A percentile compares a stretch with the other conserved stretches of the same genome.
phyloP scores from a whole-genome alignment of 1,139 yeast species.

The Diutina sp. region DNA sequence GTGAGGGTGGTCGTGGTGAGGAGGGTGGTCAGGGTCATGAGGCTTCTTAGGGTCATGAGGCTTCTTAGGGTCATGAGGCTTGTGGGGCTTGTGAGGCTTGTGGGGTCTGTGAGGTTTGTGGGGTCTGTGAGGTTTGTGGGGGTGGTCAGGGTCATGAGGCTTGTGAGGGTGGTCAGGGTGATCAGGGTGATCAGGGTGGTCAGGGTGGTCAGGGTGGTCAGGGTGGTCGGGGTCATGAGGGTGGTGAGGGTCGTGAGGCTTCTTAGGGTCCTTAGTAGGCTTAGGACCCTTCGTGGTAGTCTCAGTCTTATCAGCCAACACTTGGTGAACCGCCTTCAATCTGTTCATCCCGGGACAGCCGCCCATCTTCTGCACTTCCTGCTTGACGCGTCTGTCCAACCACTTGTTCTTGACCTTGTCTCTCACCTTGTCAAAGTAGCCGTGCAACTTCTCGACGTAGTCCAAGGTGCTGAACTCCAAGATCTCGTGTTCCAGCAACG shows the following conservation, averaged over 20 bases:
- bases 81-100: too few species aligned
- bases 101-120: not conserved
- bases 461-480: conserved; percentile 23
- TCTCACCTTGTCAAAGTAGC: conserved; percentile 17
- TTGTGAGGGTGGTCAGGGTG: not conserved
- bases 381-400: not conserved
- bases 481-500: conserved; percentile 41
- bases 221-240: not conserved
- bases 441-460: conserved; percentile 21
- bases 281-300: not conserved
- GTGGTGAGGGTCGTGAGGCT: not conserved
- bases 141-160: not conserved
- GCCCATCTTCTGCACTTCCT: not conserved
- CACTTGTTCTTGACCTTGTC: not conserved
- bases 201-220: not conserved
- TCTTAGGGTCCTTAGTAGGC: not conserved
- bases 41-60: not conserved
- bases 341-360: not conserved
- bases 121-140: not conserved
- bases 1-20: not conserved
- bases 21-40: not conserved
- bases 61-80: not conserved
- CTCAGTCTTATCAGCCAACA: not conserved
- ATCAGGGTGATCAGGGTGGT: not conserved
- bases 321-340: not conserved